A percentile compares a stretch with the other conserved stretches of the same genome.
Evolutionary conservation across 2,329 filamentous ascomycete genomes (phyloP).

Genomic region (Penicillium sp.): DNA sequence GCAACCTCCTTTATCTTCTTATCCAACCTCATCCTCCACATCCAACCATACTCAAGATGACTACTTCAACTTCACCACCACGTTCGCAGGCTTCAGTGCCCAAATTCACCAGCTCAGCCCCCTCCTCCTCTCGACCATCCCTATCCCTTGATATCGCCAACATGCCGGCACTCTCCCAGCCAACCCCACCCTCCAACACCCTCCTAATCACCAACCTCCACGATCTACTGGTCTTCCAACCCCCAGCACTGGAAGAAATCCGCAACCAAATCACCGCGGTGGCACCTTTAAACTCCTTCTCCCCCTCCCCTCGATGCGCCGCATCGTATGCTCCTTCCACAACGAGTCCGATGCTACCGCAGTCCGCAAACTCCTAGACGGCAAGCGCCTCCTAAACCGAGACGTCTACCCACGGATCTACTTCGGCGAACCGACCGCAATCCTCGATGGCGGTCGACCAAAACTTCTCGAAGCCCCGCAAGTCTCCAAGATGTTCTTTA

Average conservation of each 20-base stretch:
- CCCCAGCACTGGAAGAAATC: conserved; percentile 43
- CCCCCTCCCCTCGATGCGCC: conserved; percentile 51
- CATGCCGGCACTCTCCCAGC: conserved; percentile 46
- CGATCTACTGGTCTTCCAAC: conserved; percentile 48
- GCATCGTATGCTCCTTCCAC: conserved; percentile 51
- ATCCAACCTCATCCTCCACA: conserved; percentile 5
- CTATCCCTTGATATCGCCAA: conserved; percentile 48
- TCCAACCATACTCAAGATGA: conserved; percentile 14
- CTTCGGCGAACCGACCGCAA: conserved; percentile 54
- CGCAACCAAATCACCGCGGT: conserved; percentile 43
- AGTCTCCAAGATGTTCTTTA: conserved; percentile 63
- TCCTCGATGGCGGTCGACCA: conserved; percentile 36
- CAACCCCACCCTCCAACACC: conserved; percentile 50
- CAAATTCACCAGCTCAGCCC: conserved; percentile 16
- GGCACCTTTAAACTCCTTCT: conserved; percentile 50
- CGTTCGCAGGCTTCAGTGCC: not conserved
- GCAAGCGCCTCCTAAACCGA: conserved; percentile 32
- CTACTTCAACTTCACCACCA: conserved; percentile 27
- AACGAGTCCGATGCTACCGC: conserved; percentile 42
- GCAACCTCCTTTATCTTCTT: conserved; percentile 19
- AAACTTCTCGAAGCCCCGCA: conserved; percentile 57
- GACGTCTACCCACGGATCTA: conserved; percentile 46
- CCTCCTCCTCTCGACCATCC: conserved; percentile 32
- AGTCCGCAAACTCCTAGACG: conserved; percentile 46
- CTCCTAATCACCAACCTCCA: conserved; percentile 51